Percentiles rank a stretch among this genome's conserved stretches.
These are phyloP conservation scores for Eutrema heterophyllum DNA, from an alignment of 345 rosid genomes.

Conservation along the genomic window DNA sequence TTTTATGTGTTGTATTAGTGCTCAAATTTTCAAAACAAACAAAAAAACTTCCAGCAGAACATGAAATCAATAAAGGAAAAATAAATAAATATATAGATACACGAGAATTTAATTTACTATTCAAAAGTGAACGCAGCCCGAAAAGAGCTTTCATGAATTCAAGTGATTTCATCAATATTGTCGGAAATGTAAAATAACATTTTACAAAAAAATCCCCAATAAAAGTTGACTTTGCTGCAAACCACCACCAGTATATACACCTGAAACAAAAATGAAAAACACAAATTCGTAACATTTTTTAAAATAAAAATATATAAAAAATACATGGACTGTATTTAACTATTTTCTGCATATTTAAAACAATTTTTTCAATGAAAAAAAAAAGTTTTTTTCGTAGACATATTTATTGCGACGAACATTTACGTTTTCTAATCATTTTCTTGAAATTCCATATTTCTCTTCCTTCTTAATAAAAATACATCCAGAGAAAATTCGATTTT, in stretches of 20 bases:
- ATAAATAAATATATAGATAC: not conserved
- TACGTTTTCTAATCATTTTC: slow-evolving; percentile 28
- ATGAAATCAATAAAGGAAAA: not conserved
- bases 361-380: not conserved
- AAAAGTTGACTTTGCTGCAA: slow-evolving; percentile 6
- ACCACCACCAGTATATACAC: slow-evolving; percentile 12
- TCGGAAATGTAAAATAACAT: not conserved
- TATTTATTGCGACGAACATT: slow-evolving; percentile 15
- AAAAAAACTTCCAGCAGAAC: not conserved
- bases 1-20: not conserved
- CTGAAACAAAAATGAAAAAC: slow-evolving; percentile 4
- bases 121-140: not conserved
- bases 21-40: not conserved
- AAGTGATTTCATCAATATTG: slow-evolving; percentile 8
- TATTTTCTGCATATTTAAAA: not conserved
- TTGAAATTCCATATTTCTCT: slow-evolving; percentile 15
- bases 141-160: not conserved
- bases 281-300: not conserved
- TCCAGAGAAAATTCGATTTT: not conserved
- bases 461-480: not conserved
- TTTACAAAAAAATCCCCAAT: not conserved
- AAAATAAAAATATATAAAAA: not conserved
- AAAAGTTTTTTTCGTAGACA: slow-evolving; percentile 4
- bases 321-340: not conserved
- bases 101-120: not conserved